Base-by-base conservation (phyloP, 2,329 filamentous ascomycete genomes). In the Colletotrichum truncatum region DNA sequence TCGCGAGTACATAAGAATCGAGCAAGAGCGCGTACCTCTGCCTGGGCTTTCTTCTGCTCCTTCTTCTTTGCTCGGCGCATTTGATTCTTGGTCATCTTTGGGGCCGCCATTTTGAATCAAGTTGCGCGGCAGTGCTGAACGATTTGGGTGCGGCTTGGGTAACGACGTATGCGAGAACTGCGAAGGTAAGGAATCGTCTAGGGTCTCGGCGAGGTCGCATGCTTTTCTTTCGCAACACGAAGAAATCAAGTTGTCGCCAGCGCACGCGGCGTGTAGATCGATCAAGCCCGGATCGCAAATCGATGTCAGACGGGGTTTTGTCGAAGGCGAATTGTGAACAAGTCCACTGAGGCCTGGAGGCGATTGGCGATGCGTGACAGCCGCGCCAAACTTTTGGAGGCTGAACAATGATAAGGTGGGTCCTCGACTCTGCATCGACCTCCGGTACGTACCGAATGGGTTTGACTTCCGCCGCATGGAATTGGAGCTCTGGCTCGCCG, bases 1-100 rank as follows among this genome's bases (percentile, higher is more conserved):
- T 51, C 28, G 25, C 21, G 7, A 30, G 12, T 16, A n/a, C 32
- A 21, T 30, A 21, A 16, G 28, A 11, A n/a, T 8, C 6, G 2
- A 7, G 23, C 8, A 5, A 32, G n/a, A 21, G 11, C 41, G 43
- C 70, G 68, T 58, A 88, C 87, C 72, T 89, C 82, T 77, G 86
- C 81, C 55, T 85, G 81, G 70, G 87, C 80, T 73, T 89, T 89
- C 82, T 97, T 97, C 76, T 93, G 89, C 73, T 93, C 92, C 89
- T 97, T 98, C 87, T 96, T 97, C 84, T 95, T 94, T 51, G 93
- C 92, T 77, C 95, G 90, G 77, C 94, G 89, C 84, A 94, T 91
- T 81, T 97, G 93, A 80, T 98, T 98, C 84, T 98, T 98, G 77
- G 91, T 94, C 83, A 91, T 89, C 83, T 95, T 97, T 70, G 85